These are phyloP conservation scores for Polyporus tsugae DNA, from an alignment of 1,284 basidiomycete species.

Conservation along the genomic window DNA sequence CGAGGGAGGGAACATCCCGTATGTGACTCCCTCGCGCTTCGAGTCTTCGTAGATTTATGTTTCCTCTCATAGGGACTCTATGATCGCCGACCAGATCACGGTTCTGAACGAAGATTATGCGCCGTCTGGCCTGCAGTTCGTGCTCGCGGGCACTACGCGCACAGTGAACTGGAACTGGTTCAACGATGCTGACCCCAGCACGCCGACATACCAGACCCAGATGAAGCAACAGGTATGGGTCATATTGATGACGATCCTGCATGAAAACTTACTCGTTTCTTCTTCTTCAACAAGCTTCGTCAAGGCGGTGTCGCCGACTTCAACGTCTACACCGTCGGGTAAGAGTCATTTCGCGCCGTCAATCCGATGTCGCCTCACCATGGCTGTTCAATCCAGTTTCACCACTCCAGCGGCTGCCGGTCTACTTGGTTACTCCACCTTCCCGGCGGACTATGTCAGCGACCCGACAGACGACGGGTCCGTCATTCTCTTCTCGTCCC, in stretches of 20 bases:
- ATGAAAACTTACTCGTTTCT: neutral
- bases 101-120: slow-evolving; percentile 58
- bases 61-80: slow-evolving; percentile 43
- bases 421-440: slow-evolving; percentile 57
- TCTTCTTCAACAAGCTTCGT: slow-evolving; percentile 40
- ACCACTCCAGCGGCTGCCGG: slow-evolving; percentile 23
- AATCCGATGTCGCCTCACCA: neutral
- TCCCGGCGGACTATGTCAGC: slow-evolving; percentile 51
- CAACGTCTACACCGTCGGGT: slow-evolving; percentile 63
- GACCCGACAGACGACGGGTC: slow-evolving; percentile 56
- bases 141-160: slow-evolving; percentile 51
- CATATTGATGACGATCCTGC: neutral
- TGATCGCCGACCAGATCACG: slow-evolving; percentile 51
- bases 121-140: slow-evolving; percentile 52
- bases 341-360: slow-evolving; percentile 40
- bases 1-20: slow-evolving; percentile 57
- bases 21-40: slow-evolving; percentile 25
- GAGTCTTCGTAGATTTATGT: neutral
- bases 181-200: slow-evolving; percentile 49
- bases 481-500: slow-evolving; percentile 56
- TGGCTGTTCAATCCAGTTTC: neutral
- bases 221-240: slow-evolving; percentile 51
- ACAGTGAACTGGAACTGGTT: slow-evolving; percentile 60
- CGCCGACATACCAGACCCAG: slow-evolving; percentile 47
- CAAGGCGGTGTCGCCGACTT: slow-evolving; percentile 51